Percentiles rank a stretch among this genome's conserved stretches.
Evolutionary conservation across 1,284 basidiomycete species (phyloP).

Genomic region (Kwoniella shivajii): DNA sequence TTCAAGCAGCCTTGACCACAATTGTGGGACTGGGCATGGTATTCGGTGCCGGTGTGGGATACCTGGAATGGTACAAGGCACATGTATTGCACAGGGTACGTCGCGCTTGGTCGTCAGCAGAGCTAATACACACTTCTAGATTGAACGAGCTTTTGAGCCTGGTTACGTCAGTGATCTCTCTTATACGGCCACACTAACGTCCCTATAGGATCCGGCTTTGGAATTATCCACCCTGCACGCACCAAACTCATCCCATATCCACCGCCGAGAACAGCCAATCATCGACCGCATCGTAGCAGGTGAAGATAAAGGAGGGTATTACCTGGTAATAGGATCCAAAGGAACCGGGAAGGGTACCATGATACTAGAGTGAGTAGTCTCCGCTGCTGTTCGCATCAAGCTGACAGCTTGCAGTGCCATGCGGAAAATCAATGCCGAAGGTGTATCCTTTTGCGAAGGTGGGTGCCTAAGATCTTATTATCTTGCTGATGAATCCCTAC

Average conservation of each 20-base stretch:
- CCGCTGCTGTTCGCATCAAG: too few species aligned
- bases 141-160: constrained; percentile 49
- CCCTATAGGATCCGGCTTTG: constrained; percentile 70
- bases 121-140: constrained; percentile 28
- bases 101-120: not conserved
- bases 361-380: constrained; percentile 66
- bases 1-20: constrained; percentile 52
- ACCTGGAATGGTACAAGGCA: constrained; percentile 76
- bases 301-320: constrained; percentile 70
- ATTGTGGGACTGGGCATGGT: constrained; percentile 51
- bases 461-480: not conserved
- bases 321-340: constrained; percentile 74
- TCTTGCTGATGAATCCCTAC: constrained; percentile 34
- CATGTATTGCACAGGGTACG: constrained; percentile 73
- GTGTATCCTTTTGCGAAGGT: constrained; percentile 55
- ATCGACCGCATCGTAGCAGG: constrained; percentile 78
- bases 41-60: constrained; percentile 61
- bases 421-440: constrained; percentile 70
- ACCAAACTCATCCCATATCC: constrained; percentile 62
- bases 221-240: constrained; percentile 62
- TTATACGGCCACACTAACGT: not conserved
- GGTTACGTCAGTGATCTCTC: constrained; percentile 34
- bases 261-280: constrained; percentile 70
- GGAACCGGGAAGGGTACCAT: constrained; percentile 73
- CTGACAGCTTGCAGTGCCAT: constrained; percentile 58